Evolutionary conservation across 1,139 yeast genomes (phyloP), one percentile per base, ranked within the genome.

Genomic region (Nakaseomyces nivariensis): DNA sequence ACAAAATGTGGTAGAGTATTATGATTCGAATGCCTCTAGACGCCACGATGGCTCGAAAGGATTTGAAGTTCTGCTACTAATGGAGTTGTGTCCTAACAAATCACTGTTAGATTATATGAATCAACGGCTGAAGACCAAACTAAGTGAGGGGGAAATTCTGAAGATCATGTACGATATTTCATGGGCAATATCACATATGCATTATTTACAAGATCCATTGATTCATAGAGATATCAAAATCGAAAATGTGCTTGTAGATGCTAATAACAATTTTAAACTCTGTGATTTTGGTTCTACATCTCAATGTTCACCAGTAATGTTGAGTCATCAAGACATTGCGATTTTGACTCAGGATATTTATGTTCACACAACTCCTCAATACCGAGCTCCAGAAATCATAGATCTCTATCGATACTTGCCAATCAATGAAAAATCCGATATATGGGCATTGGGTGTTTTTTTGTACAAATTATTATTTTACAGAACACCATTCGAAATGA

Each of bases 241-340:
- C 58, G 99, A 92, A 67, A 92, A 92, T 66, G 97, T 92, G 6
- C 74, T 92, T 54, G 83, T 92, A 32, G 85, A 88, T 58, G 77
- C 73, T 3, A 73, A 80, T 45, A 85, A 87, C 46, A 77, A 77
- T 48, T 94, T 78, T 67, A 92, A 90, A 67, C 71, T 92, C 40
- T 85, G 96, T 66, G 99, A 92, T 68, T 94, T 92, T 71, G 99
- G 99, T 1, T 88, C 97, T 1, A 86, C 96, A 0, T 84, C 90
- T 0, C 26, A 78, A 77, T 17, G 82, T 79, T 52, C 69, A 78
- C 56, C 76, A 78, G 41, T 63, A 9, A 67, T 60, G 3, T 58
- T 64, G 1, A 61, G 64, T 13, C 67, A 64, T 41, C 65, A 61
- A 46, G 68, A 65, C 33, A 64, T 82, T 58, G 81, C 81, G 49